A percentile compares a stretch with the other conserved stretches of the same genome.
phyloP scores from a whole-genome alignment of 148 eudicot species.

The Nyssa sinensis region DNA sequence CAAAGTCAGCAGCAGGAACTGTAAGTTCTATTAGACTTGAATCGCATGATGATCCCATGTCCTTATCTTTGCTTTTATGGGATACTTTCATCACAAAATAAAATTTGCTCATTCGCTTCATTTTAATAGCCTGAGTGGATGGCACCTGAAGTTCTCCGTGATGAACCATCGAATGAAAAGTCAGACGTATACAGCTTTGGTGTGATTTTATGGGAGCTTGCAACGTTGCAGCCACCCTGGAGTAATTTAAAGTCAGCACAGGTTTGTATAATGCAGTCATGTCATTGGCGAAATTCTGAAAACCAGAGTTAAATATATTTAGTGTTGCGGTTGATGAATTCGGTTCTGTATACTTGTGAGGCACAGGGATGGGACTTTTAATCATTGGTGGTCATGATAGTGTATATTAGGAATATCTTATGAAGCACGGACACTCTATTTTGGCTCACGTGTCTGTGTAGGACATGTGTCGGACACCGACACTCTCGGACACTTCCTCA shows the following conservation, averaged over 20 bases:
- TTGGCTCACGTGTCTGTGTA: too few species aligned
- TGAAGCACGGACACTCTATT: too few species aligned
- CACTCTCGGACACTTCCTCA: too few species aligned
- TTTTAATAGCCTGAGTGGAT: constrained; percentile 89
- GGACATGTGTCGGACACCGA: too few species aligned
- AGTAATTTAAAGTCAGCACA: constrained; percentile 81
- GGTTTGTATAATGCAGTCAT: constrained; percentile 39
- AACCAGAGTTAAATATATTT: not conserved
- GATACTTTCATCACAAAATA: constrained; percentile 3
- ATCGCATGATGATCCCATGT: not conserved
- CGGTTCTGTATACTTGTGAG: not conserved
- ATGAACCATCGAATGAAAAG: constrained; percentile 94
- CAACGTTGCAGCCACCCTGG: constrained; percentile 93
- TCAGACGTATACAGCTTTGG: constrained; percentile 98
- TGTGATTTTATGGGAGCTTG: constrained; percentile 95
- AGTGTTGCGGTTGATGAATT: not conserved
- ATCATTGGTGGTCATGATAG: not conserved
- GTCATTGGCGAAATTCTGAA: constrained; percentile 1
- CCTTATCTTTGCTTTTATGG: not conserved
- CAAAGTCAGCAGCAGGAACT: constrained; percentile 95
- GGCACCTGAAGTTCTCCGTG: constrained; percentile 98
- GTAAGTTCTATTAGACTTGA: constrained; percentile 44
- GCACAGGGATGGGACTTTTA: not conserved
- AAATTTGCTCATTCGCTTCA: not conserved
- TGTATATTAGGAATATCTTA: too few species aligned